phyloP scores from a whole-genome alignment of 2,329 filamentous ascomycete genomes.

The Fusarium floridanum region DNA sequence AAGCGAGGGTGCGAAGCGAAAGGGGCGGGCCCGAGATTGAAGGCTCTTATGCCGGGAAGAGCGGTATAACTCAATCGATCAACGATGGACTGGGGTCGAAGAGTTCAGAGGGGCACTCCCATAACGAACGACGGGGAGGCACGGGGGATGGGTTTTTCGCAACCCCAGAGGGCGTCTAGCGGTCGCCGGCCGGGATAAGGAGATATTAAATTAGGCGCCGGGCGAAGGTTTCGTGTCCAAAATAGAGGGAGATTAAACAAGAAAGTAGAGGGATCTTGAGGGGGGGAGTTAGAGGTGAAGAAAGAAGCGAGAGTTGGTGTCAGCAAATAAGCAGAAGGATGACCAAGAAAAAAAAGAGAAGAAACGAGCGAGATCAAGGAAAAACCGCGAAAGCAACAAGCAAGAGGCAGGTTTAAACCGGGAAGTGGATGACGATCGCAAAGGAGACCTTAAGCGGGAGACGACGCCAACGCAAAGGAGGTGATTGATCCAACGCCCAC shows the following conservation, averaged over 20 bases:
- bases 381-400: conserved; percentile 24
- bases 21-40: conserved; percentile 15
- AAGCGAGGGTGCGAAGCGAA: conserved; percentile 43
- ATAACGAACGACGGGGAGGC: conserved; percentile 30
- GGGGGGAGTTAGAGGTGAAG: conserved; percentile 12
- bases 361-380: conserved; percentile 30
- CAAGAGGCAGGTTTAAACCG: conserved; percentile 33
- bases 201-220: conserved; percentile 38
- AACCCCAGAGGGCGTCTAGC: conserved; percentile 29
- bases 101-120: conserved; percentile 19
- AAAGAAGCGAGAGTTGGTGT: conserved; percentile 14
- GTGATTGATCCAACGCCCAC: conserved; percentile 31
- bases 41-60: conserved; percentile 16
- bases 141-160: conserved; percentile 33
- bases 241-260: conserved; percentile 32
- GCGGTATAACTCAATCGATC: conserved; percentile 39
- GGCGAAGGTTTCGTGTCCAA: conserved; percentile 27
- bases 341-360: conserved; percentile 16
- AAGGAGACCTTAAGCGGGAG: conserved; percentile 33
- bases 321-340: conserved; percentile 8
- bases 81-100: conserved; percentile 40
- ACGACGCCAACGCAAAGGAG: conserved; percentile 1
- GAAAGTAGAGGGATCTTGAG: conserved; percentile 20
- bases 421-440: conserved; percentile 47
- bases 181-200: conserved; percentile 33